Evolutionary conservation across 2,329 filamentous ascomycete genomes (phyloP).

Genomic region (Cucurbitaria berberidis): DNA sequence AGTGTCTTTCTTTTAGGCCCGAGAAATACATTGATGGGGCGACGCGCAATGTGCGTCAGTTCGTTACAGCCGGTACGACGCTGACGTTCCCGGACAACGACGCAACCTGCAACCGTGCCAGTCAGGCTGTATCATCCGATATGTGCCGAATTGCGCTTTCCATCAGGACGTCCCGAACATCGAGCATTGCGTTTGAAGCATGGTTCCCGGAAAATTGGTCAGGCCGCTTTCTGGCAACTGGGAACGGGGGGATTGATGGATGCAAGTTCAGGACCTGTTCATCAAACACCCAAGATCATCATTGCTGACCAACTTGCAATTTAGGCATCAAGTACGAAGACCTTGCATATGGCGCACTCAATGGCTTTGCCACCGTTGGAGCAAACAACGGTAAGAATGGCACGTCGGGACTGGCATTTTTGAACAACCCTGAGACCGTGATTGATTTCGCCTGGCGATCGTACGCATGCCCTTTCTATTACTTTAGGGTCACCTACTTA

Average conservation of each 20-base stretch:
- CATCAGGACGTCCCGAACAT: constrained; percentile 48
- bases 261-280: constrained; percentile 37
- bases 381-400: constrained; percentile 54
- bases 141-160: constrained; percentile 53
- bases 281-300: neutral
- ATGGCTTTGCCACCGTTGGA: constrained; percentile 50
- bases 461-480: constrained; percentile 7
- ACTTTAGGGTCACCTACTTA: neutral
- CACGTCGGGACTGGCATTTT: constrained; percentile 53
- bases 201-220: constrained; percentile 49
- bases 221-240: constrained; percentile 48
- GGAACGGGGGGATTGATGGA: constrained; percentile 52
- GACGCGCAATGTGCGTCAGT: constrained; percentile 36
- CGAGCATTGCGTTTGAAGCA: constrained; percentile 52
- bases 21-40: constrained; percentile 16
- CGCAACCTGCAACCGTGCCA: constrained; percentile 42
- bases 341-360: constrained; percentile 45
- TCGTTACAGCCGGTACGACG: constrained; percentile 47
- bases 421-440: constrained; percentile 53
- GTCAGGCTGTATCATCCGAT: constrained; percentile 46
- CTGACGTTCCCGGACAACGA: constrained; percentile 48
- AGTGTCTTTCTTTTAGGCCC: constrained; percentile 29
- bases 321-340: constrained; percentile 51
- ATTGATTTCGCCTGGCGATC: constrained; percentile 57
- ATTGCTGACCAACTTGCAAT: neutral